These are phyloP conservation scores for Talaromyces ruber DNA, from an alignment of 495 filamentous ascomycete genomes.

Conservation along the genomic window DNA sequence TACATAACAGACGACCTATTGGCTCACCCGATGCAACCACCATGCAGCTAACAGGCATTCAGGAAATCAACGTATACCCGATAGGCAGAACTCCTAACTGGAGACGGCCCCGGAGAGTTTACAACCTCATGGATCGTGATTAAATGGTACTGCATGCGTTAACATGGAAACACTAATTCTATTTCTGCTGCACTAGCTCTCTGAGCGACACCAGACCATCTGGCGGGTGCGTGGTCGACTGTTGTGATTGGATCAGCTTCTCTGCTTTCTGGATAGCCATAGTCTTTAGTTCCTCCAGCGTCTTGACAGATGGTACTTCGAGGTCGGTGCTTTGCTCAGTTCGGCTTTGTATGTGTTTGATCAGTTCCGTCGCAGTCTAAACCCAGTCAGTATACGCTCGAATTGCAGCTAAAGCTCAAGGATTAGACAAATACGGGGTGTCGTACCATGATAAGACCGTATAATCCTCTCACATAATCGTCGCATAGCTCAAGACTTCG, in stretches of 20 bases:
- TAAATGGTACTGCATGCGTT: background rate
- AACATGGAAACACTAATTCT: background rate
- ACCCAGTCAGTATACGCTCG: background rate
- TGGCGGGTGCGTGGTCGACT: constrained; percentile 18
- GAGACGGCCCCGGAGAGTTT: background rate
- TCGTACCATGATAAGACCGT: constrained; percentile 75
- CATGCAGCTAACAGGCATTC: background rate
- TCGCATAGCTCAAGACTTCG: constrained; percentile 90
- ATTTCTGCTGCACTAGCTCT: constrained; percentile 5
- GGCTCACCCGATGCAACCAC: background rate
- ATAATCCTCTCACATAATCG: constrained; percentile 84
- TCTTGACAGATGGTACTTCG: constrained; percentile 30
- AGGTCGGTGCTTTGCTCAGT: background rate
- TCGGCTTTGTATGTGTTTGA: background rate
- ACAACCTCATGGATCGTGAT: background rate
- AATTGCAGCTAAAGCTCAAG: background rate
- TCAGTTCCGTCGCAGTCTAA: background rate
- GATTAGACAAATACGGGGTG: background rate
- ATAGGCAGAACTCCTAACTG: background rate
- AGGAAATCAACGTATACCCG: background rate
- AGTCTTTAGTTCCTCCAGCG: constrained; percentile 59
- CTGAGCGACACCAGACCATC: background rate
- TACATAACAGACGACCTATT: background rate
- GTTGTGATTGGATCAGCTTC: constrained; percentile 60
- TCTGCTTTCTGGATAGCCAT: constrained; percentile 64